Percentiles rank a stretch among this genome's conserved stretches.
These are phyloP conservation scores for Eleusine coracana DNA, from an alignment of 176 grass and related monocot genomes.

Conservation along the genomic window DNA sequence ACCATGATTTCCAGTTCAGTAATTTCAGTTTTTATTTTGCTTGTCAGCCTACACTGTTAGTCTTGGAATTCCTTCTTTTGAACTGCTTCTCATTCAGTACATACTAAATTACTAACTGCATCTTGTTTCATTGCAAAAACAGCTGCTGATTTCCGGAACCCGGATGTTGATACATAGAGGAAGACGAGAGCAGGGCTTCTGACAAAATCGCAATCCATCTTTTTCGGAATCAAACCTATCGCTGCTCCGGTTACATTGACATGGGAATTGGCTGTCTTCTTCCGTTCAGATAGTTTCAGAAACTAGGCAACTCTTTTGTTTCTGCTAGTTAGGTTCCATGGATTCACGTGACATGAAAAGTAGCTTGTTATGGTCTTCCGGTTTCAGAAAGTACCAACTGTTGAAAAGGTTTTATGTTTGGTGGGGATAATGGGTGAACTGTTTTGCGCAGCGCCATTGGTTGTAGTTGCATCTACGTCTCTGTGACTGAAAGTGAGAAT, in stretches of 20 bases:
- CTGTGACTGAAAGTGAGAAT: neutral
- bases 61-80: neutral
- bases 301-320: neutral
- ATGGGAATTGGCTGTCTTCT: neutral
- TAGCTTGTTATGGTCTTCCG: neutral
- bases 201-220: slow-evolving; percentile 9
- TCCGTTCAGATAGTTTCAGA: neutral
- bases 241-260: neutral
- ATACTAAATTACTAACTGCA: too few species aligned
- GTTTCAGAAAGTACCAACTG: neutral
- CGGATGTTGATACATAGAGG: neutral
- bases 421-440: neutral
- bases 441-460: neutral
- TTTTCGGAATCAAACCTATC: too few species aligned
- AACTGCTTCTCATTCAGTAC: neutral
- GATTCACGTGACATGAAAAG: neutral
- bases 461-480: neutral
- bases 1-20: neutral
- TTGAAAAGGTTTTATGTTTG: neutral
- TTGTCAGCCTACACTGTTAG: neutral
- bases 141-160: neutral
- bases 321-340: neutral
- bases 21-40: neutral
- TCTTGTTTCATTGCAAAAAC: neutral
- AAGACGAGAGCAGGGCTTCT: neutral